Evolutionary conservation across 2,329 filamentous ascomycete genomes (phyloP).

Genomic region (Arthroderma sp.): DNA sequence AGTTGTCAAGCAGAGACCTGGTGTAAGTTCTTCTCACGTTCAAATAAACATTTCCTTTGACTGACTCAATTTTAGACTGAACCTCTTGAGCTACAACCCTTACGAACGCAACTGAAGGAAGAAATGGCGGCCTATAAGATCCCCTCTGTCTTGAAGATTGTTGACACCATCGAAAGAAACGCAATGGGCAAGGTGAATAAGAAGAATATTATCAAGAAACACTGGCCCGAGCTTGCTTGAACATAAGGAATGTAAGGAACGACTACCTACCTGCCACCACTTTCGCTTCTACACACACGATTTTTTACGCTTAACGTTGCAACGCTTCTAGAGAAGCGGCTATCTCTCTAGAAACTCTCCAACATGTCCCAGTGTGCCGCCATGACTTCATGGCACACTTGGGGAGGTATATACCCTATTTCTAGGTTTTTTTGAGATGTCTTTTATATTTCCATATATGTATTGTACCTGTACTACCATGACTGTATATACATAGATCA

Average conservation of each 20-base stretch:
- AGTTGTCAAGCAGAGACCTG: slow-evolving; percentile 30
- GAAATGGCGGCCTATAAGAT: slow-evolving; percentile 81
- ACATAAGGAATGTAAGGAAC: background rate
- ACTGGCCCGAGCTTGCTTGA: slow-evolving; percentile 16
- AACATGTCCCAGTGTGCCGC: too few relatives aligned
- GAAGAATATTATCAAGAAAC: slow-evolving; percentile 26
- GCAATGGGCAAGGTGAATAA: slow-evolving; percentile 76
- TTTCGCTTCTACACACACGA: too few relatives aligned
- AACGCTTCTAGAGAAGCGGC: too few relatives aligned
- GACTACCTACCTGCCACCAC: too few relatives aligned
- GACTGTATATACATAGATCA: too few relatives aligned
- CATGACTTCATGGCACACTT: too few relatives aligned
- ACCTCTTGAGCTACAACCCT: slow-evolving; percentile 16
- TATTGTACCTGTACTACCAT: too few relatives aligned
- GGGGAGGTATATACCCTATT: too few relatives aligned
- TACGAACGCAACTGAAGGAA: slow-evolving; percentile 44
- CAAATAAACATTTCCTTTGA: background rate
- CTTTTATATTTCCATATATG: too few relatives aligned
- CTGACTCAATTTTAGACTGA: slow-evolving; percentile 9
- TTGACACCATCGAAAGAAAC: slow-evolving; percentile 69
- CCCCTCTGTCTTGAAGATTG: slow-evolving; percentile 71
- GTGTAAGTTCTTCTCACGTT: slow-evolving; percentile 16
- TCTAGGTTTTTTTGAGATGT: too few relatives aligned
- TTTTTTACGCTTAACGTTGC: too few relatives aligned
- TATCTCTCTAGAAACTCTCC: too few relatives aligned